Evolutionary conservation across 345 rosid genomes (phyloP), one percentile per base, ranked within the genome.

Genomic region (Citrus hindsii): DNA sequence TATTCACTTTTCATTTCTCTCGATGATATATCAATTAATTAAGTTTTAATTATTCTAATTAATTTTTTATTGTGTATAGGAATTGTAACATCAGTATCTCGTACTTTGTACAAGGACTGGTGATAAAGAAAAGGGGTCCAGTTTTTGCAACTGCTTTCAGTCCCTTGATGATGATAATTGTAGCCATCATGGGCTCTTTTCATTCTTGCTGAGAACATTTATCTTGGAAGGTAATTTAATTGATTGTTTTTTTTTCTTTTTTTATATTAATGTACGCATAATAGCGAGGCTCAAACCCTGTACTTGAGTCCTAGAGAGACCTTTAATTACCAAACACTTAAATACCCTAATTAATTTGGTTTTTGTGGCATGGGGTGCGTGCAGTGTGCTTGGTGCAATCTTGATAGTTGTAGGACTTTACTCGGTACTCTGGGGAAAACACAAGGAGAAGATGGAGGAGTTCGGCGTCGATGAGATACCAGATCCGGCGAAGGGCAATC

Each of bases 101-200:
- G 35, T 95, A 95, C 90, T 95, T 89, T 83, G 98, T 95, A 61
- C 99, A 95, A 91, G 99, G 99, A 48, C 64, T 95, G 65, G 93
- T 95, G 86, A 92, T 90, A 27, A 92, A 92, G 86, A 85, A 85
- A 81, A 88, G 89, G 73, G 99, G 99, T 0, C 98, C 98, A 0
- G 99, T 93, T 19, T 95, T 95, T 76, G 99, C 97, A 5, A 93
- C 98, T 65, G 93, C 94, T 74, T 95, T 95, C 74, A 95, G 97
- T 86, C 99, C 99, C 21, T 83, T 95, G 84, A 88, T 95, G 89
- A 91, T 93, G 88, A 87, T 95, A 86, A 75, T 95, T 70, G 92
- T 95, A 25, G 95, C 99, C 48, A 82, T 95, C 86, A 83, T 95
- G 91, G 94, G 98, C 51, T 93, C 96, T 61, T 93, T 95, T n/a